Conservation (phyloP, 768 basidiomycete species). For the Collybiopsis luxurians region DNA sequence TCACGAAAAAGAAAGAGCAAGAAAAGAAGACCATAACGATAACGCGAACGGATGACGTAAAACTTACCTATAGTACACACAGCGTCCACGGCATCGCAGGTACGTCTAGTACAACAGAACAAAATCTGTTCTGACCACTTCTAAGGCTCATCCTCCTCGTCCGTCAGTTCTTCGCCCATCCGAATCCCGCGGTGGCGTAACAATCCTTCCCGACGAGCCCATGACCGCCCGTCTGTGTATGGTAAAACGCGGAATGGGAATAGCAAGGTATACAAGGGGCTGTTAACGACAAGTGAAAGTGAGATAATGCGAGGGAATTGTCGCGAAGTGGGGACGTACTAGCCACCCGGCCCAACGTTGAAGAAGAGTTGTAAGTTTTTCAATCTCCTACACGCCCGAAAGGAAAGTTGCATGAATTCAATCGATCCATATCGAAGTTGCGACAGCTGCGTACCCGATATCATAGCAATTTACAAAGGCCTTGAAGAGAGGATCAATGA, state of each 20-base stretch:
- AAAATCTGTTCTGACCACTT: constrained; percentile 11
- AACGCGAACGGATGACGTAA: too few species aligned
- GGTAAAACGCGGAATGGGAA: constrained; percentile 79
- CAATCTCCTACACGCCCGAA: constrained; percentile 34
- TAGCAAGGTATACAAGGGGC: constrained; percentile 76
- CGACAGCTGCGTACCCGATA: constrained; percentile 54
- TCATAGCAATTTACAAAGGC: constrained; percentile 90
- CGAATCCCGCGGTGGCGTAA: constrained; percentile 59
- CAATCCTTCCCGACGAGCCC: constrained; percentile 71
- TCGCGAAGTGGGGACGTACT: constrained; percentile 66
- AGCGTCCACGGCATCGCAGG: background rate
- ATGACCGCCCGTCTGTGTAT: constrained; percentile 79
- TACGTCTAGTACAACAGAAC: background rate
- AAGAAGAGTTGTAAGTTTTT: constrained; percentile 84
- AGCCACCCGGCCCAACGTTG: constrained; percentile 76
- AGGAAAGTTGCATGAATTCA: too few species aligned
- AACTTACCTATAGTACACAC: constrained; percentile 1
- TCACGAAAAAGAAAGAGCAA: constrained; percentile 30
- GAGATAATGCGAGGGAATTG: too few species aligned
- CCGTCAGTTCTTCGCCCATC: constrained; percentile 86
- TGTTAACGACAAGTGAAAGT: too few species aligned
- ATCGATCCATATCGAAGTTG: background rate
- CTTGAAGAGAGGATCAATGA: constrained; percentile 29
- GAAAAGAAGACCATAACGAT: too few species aligned
- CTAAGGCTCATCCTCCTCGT: constrained; percentile 61